Base-by-base conservation (phyloP, 1,284 basidiomycete genomes). In the Irpex lacteus region DNA sequence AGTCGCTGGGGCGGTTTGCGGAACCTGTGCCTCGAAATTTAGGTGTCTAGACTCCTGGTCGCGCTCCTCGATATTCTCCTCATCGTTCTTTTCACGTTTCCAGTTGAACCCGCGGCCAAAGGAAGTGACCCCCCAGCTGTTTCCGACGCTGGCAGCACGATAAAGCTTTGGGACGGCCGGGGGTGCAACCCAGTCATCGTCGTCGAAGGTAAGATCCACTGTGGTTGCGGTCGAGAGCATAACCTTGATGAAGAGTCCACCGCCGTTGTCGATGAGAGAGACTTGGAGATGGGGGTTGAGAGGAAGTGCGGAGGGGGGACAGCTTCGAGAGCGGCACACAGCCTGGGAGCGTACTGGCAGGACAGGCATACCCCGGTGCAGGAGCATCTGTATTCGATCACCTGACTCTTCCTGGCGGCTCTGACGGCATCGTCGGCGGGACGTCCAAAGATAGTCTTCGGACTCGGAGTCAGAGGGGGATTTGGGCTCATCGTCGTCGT, bases 41-140 rank as follows among this genome's bases (percentile, higher is more conserved):
- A 60, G 59, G 62, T 65, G 65, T 65, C 61, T 70, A 60, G 61
- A 65, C 60, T 60, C 66, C 40, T 68, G 65, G 44, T 66, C 68
- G 52, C 47, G 54, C 19, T 68, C 63, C 19, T 50, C 37, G 13
- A 60, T 21, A 56, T 49, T 21, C 15, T 62, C 38, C n/a, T 68
- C 70, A 21, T 78, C 77, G 38, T 78, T 73, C 54, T 77, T 70
- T 36, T 72, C 77, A 66, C 80, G 76, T 53, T 80, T 81, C 89
- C 91, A 93, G 75, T 90, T 81, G 73, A 91, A 92, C n/a, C 91
- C 91, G 60, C 90, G 84, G 19, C 91, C 91, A 56, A 93, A 87
- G 40, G 86, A 90, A 7, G 91, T 92, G 68, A 94, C 90, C 4
- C 88, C 88, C 88, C 90, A 94, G 74, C 90, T 92, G 65, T 83